Evolutionary conservation across 208 protist genomes (phyloP), one percentile per base, ranked within the genome.

Genomic region (Jaenimonas drosophilae): DNA sequence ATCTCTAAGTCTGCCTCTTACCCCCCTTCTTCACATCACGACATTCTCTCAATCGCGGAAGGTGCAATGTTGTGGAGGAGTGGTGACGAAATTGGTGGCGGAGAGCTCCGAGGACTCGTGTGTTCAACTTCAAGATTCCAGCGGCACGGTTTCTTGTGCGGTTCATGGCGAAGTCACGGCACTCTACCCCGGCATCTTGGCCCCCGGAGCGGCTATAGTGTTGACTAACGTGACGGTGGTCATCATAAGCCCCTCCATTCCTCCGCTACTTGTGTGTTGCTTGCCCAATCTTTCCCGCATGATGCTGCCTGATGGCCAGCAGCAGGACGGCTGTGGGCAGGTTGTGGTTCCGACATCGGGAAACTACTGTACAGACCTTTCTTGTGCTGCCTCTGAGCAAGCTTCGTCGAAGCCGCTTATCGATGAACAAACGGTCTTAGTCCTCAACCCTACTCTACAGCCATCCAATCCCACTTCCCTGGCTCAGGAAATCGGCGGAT

Each of bases 71-170:
- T 92, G 84, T 30, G 84, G 84, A 12, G 84, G 84, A 4, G 34
- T 76, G 45, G 70, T 92, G 30, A 68, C 63, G 16, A 65, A 66
- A 12, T 32, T 92, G 19, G 72, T 82, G 39, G 76, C 69, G 9
- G 84, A 92, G 52, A 88, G 74, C 47, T 64, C 78, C 12, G 61
- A 67, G 2, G 84, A 92, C 67, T 82, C 79, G 17, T 88, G 76
- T 9, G 68, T 92, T 29, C 39, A 70, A n/a, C 47, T 92, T 24
- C 64, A 64, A 26, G 84, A 92, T 49, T 53, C 55, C 19, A 78
- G 63, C 32, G 69, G 74, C 3, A 60, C 69, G 16, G 65, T 70
- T 43, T 74, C 77, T 43, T 89, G 76, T 40, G 73, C 75, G 7
- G 46, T 93, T 4, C 84, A 93, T 56, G 74, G 79, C 27, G 79